These are phyloP conservation scores for Mycena crocata DNA, from an alignment of 768 basidiomycete species.

Conservation along the genomic window DNA sequence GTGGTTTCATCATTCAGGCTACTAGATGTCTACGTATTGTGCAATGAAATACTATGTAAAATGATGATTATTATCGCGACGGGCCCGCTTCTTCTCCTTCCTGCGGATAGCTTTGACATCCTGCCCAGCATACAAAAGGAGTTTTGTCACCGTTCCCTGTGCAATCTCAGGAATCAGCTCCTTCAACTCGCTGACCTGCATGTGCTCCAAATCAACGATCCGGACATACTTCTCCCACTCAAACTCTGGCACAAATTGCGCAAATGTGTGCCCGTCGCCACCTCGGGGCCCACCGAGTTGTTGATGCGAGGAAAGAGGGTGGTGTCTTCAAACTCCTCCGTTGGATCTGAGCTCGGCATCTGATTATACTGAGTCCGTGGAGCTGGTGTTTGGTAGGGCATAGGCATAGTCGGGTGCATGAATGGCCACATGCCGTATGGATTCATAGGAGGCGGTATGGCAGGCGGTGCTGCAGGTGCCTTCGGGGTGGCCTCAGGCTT, in stretches of 20 bases:
- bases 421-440: no score
- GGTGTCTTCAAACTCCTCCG: background rate
- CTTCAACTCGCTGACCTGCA: background rate
- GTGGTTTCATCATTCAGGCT: background rate
- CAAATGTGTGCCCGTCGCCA: background rate
- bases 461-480: no score
- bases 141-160: background rate
- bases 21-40: no score
- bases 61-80: no score
- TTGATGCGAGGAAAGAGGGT: conserved; percentile 3
- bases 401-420: background rate
- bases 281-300: background rate
- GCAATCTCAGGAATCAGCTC: background rate
- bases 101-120: background rate
- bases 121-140: no score
- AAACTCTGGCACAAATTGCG: background rate
- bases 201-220: background rate
- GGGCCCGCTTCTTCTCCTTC: conserved; percentile 3
- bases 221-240: conserved; percentile 11
- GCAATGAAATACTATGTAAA: no score
- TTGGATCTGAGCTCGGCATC: background rate
- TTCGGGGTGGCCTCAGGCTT: background rate
- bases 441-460: no score
- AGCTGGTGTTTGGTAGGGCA: background rate
- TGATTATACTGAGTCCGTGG: background rate